Conservation (phyloP, 371 early-diverging fungal species). For the Rhizopus delemar region DNA sequence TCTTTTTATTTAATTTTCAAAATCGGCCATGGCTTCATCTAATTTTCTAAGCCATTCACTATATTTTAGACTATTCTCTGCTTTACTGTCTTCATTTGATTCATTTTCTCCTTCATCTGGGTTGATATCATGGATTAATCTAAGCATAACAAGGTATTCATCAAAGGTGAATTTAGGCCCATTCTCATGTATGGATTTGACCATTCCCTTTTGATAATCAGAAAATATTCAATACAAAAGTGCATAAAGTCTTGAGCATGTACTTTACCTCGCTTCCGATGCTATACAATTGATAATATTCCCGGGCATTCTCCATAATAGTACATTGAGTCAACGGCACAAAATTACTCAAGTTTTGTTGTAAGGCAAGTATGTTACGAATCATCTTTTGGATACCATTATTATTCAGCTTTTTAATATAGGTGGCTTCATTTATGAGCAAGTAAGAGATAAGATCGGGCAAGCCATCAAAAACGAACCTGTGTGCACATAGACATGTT, state of each 20-base stretch:
- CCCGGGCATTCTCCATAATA: constrained; percentile 66
- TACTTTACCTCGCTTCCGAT: constrained; percentile 55
- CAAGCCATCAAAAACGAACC: constrained; percentile 83
- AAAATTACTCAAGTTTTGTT: constrained; percentile 86
- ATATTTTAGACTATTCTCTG: constrained; percentile 26
- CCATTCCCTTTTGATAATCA: constrained; percentile 26
- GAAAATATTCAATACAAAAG: background rate
- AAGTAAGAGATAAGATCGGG: constrained; percentile 73
- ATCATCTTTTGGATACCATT: constrained; percentile 80
- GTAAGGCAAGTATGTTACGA: constrained; percentile 80
- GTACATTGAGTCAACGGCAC: constrained; percentile 65
- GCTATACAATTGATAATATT: constrained; percentile 74
- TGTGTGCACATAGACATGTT: constrained; percentile 14
- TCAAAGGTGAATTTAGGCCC: constrained; percentile 52
- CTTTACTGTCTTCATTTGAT: constrained; percentile 4
- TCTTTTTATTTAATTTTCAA: constrained; percentile 27
- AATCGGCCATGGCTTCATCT: constrained; percentile 49
- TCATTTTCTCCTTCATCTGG: constrained; percentile 27
- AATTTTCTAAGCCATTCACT: constrained; percentile 50
- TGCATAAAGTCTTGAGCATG: background rate
- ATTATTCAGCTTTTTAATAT: constrained; percentile 72
- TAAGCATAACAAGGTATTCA: constrained; percentile 49
- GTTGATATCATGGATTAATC: constrained; percentile 45
- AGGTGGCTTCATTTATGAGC: constrained; percentile 68
- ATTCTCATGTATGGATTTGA: constrained; percentile 43